Conservation (phyloP, 2,329 filamentous ascomycete species). For the Sporothrix protearum region DNA sequence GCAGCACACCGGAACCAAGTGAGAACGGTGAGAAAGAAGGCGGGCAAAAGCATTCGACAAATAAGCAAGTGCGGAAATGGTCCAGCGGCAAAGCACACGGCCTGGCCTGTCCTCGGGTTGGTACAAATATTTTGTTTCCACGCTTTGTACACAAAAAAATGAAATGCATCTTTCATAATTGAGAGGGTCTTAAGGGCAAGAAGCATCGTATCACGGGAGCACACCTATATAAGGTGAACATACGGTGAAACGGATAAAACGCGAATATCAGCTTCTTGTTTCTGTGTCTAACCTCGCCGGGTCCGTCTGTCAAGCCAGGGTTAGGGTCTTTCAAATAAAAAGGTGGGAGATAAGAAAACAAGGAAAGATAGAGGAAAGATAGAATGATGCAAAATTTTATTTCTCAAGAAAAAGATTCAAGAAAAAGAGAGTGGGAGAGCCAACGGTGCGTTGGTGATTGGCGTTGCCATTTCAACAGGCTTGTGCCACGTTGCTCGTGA, state of each 20-base stretch:
- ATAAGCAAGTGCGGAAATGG: neutral
- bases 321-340: neutral
- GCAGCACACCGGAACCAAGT: neutral
- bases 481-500: slow-evolving; percentile 12
- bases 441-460: neutral
- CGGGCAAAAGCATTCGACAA: neutral
- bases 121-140: neutral
- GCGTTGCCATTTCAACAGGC: neutral
- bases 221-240: neutral
- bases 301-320: neutral
- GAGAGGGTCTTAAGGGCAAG: neutral
- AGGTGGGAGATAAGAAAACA: neutral
- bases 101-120: neutral
- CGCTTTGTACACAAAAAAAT: neutral
- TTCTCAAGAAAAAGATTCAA: neutral
- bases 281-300: neutral
- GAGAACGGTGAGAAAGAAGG: neutral
- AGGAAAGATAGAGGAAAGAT: neutral
- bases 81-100: slow-evolving; percentile 1
- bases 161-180: neutral
- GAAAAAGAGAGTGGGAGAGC: neutral
- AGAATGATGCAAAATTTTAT: too few relatives aligned
- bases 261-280: neutral
- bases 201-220: neutral
- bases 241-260: neutral